phyloP scores from a whole-genome alignment of 2,329 filamentous ascomycete genomes.

The Aspergillus transmontanensis region DNA sequence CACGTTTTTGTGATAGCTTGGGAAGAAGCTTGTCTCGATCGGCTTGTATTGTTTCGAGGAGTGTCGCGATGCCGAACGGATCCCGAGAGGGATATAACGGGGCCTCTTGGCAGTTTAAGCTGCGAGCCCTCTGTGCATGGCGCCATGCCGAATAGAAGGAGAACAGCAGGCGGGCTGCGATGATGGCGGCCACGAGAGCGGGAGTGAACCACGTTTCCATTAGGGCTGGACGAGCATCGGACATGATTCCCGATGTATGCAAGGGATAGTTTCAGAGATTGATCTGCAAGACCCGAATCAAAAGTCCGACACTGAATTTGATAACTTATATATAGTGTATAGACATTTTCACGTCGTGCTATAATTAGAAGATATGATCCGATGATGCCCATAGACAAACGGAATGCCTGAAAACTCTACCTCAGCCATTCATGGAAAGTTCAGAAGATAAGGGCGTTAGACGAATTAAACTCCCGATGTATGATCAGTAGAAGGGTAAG shows the following conservation, averaged over 20 bases:
- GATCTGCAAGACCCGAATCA: not conserved
- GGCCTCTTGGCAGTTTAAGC: not conserved
- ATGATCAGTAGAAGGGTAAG: not conserved
- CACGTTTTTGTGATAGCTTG: not conserved
- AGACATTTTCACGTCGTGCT: not conserved
- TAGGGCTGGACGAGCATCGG: not conserved
- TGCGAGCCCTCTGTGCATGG: not conserved
- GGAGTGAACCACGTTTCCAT: not conserved
- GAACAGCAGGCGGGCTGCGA: not conserved
- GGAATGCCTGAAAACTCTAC: not conserved
- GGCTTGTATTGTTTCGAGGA: not conserved
- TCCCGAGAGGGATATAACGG: not conserved
- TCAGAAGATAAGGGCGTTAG: rapidly evolving
- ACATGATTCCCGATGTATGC: not conserved
- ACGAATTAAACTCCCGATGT: not conserved
- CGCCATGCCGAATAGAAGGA: not conserved
- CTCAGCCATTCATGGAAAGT: not conserved
- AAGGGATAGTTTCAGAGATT: not conserved
- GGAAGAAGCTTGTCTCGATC: conserved; percentile 1
- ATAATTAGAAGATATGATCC: not conserved
- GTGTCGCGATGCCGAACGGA: conserved; percentile 2
- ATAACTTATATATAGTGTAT: not conserved
- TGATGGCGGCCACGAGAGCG: not conserved
- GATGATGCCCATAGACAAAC: not conserved
- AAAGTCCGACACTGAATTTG: not conserved